phyloP scores from a whole-genome alignment of 768 basidiomycete species.

The Rhizopogon vulgaris region DNA sequence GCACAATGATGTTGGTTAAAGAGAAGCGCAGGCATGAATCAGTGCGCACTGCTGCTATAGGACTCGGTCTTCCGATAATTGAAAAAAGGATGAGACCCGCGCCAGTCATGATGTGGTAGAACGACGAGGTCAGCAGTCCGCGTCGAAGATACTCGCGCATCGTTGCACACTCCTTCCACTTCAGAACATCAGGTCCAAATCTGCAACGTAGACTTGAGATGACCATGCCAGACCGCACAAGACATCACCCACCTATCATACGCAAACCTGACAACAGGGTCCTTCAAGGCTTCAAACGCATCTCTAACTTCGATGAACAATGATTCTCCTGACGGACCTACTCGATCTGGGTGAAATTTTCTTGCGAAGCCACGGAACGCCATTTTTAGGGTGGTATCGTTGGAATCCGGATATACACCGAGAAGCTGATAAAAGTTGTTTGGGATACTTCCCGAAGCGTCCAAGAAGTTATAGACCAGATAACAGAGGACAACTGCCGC shows the following conservation, averaged over 20 bases:
- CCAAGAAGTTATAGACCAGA: constrained; percentile 57
- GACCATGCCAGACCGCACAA: constrained; percentile 1
- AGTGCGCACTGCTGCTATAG: constrained; percentile 58
- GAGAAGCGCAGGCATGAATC: constrained; percentile 1
- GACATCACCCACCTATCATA: constrained; percentile 63
- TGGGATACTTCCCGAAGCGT: constrained; percentile 48
- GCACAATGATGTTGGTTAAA: constrained; percentile 8
- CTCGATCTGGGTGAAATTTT: constrained; percentile 70
- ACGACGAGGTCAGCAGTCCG: constrained; percentile 56
- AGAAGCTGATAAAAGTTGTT: constrained; percentile 80
- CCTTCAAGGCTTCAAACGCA: constrained; percentile 73
- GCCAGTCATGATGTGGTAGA: constrained; percentile 62
- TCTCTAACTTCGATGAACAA: constrained; percentile 67
- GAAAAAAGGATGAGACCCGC: constrained; percentile 57
- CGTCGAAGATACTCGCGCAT: constrained; percentile 61
- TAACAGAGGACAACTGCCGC: constrained; percentile 60
- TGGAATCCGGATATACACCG: constrained; percentile 52
- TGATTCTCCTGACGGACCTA: constrained; percentile 49
- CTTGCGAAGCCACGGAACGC: constrained; percentile 75
- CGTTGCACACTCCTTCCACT: constrained; percentile 65
- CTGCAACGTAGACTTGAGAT: constrained; percentile 29
- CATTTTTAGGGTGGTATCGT: constrained; percentile 59
- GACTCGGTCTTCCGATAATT: constrained; percentile 50
- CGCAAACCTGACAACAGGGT: constrained; percentile 74
- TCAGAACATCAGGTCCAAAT: constrained; percentile 70